Evolutionary conservation across 257 asterid genomes (phyloP), one percentile per base, ranked within the genome.

Genomic region (Henckelia pumila): DNA sequence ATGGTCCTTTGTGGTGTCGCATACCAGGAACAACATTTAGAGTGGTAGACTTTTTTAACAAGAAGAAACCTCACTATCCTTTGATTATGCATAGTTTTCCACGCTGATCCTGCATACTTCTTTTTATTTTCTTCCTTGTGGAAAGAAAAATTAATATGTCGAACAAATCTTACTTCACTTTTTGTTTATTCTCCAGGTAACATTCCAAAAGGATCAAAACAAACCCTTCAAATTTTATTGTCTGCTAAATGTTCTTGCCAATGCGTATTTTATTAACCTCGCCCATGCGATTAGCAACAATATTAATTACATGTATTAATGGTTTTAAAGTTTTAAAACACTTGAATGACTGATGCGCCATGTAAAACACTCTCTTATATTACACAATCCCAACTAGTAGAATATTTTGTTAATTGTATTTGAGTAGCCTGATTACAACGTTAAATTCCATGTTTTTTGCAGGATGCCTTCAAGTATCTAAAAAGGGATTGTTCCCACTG

Each of bases 401-500:
- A 33, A 56, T 35, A 64, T 26, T 56, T 4, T 32, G 1, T 22
- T 20, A 10, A 8, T 47, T 50, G 28, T 55, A 62, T 50, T 33
- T 13, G 9, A 29, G 20, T 66, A 32, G 49, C 24, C 53, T 53
- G 29, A 13, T 52, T 61, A 65, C 70, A 61, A 49, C 64, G 19
- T 63, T 59, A 56, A 44, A 65, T 79, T 64, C 59, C 30, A 40
- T 59, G 62, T 35, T 47, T 66, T 62, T 68, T 86, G 81, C 97
- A 93, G 97, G 97, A 93, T 67, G 96, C 95, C 56, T 90, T 93
- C 75, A 93, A 91, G 75, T 83, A 85, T 76, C 84, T 93, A 47
- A 81, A 89, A 79, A 87, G 95, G 73, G 97, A 93, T 71, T 93
- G 95, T 76, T 88, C 89, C 50, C 95, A 90, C 63, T 93, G 95